A percentile compares a stretch with the other conserved stretches of the same genome.
Evolutionary conservation across 192 early-diverging fungal species (phyloP).

Genomic region (Rhizophagus prolifer): DNA sequence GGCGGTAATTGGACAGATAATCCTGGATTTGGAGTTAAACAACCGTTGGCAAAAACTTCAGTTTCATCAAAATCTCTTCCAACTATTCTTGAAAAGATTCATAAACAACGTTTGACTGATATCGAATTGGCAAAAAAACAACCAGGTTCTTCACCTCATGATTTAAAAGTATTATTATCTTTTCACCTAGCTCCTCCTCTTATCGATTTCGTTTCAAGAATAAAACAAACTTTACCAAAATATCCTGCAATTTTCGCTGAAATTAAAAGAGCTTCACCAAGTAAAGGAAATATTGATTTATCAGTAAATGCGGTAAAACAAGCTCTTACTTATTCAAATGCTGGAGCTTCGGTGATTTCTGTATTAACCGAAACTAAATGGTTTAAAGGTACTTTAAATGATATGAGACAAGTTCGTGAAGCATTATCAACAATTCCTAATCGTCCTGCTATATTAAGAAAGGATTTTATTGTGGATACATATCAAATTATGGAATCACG

Average conservation of each 20-base stretch:
- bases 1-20: constrained; percentile 87
- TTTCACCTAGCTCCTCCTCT: constrained; percentile 71
- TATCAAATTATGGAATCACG: constrained; percentile 97
- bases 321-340: constrained; percentile 80
- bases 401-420: constrained; percentile 84
- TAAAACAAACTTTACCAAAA: constrained; percentile 55
- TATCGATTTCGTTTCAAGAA: constrained; percentile 76
- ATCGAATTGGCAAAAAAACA: constrained; percentile 64
- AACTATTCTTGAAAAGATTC: constrained; percentile 81
- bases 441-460: constrained; percentile 91
- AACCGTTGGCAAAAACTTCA: constrained; percentile 41
- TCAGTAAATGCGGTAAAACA: constrained; percentile 84
- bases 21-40: constrained; percentile 42
- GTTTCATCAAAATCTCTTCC: constrained; percentile 42
- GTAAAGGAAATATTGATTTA: constrained; percentile 88
- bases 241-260: constrained; percentile 88
- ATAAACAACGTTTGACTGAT: constrained; percentile 78
- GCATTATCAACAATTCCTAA: constrained; percentile 62
- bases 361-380: constrained; percentile 98
- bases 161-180: constrained; percentile 68
- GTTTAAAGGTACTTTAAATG: constrained; percentile 95
- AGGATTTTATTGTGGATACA: constrained; percentile 95
- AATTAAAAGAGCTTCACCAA: constrained; percentile 96
- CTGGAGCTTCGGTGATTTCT: constrained; percentile 91
- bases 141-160: constrained; percentile 71